Base-by-base conservation (phyloP, 192 early-diverging fungal genomes). In the Umbelopsis ramanniana region DNA sequence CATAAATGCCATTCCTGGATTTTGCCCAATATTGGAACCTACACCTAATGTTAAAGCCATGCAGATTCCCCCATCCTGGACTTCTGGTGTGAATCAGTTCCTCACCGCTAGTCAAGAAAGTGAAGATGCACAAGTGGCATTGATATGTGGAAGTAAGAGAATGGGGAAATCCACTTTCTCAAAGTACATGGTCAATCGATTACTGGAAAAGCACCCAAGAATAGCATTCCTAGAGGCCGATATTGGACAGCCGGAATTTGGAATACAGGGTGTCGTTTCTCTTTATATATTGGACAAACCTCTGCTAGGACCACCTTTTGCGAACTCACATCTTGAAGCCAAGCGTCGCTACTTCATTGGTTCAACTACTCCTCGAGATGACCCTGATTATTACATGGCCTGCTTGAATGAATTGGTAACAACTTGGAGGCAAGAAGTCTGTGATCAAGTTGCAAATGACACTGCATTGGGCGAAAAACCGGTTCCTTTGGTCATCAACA, bases 401-500 rank as follows among this genome's bases (percentile, higher is more conserved):
- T 92, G 89, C 57, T 73, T 97, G 11, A 55, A 73, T 40, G 77
- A 91, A 33, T 79, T 99, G 46, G 74, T 89, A 6, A 72, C 77
- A 23, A 78, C 84, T 19, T 97, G 90, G 70, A 72, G 83, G 19
- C 66, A 74, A 21, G 81, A 90, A 57, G 17, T 84, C 48, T 67
- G 60, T 15, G 4, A 69, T 15, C 24, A 40, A 54, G 24, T 43
- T 12, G 55, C 53, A 15, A 68, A 69, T 26, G 77, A 71, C 1
- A 66, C 68, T 46, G 26, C 23, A 3, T 67, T 72, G 17, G 78
- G 74, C 12, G 55, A 72, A 5, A 68, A 79, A 52, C 69, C 72
- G 35, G 74, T 95, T 38, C 96, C 97, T 4, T 79, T 99, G n/a
- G 87, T 99, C 10, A 87, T 99, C 45, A 99, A 99, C 78, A 98